Percentiles rank a stretch among this genome's conserved stretches.
phyloP scores from a whole-genome alignment of 495 filamentous ascomycete species.

The Amphirosellinia nigrospora region DNA sequence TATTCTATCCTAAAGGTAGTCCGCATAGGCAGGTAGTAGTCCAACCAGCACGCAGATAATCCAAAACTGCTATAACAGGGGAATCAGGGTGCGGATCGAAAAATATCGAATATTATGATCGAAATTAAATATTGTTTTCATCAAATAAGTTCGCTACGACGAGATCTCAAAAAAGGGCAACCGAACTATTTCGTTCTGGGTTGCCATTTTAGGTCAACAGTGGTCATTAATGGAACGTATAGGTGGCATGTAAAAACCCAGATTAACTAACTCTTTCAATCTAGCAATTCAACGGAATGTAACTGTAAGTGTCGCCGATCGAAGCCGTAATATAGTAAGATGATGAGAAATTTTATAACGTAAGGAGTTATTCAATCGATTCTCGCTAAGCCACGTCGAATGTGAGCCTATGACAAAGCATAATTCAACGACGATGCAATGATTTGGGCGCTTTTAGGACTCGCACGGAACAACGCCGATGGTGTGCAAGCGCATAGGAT shows the following conservation, averaged over 20 bases:
- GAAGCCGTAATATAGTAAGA: neutral
- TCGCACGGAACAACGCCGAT: neutral
- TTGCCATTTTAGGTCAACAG: neutral
- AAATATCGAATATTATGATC: neutral
- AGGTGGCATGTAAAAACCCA: neutral
- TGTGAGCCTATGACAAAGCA: neutral
- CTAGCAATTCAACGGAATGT: neutral
- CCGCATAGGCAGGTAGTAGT: no score
- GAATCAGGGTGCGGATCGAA: neutral
- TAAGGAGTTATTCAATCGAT: neutral
- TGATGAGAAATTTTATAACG: neutral
- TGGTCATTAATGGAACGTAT: neutral
- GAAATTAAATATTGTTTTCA: neutral
- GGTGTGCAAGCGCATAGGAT: neutral
- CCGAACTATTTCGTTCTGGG: neutral
- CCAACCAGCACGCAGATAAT: neutral
- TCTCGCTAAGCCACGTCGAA: neutral
- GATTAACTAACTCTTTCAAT: neutral
- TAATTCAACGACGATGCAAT: neutral
- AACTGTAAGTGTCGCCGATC: neutral
- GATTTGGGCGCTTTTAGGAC: constrained; percentile 16
- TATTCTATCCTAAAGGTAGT: no score
- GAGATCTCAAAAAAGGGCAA: neutral
- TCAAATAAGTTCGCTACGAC: neutral
- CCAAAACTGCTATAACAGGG: no score